A percentile compares a stretch with the other conserved stretches of the same genome.
Evolutionary conservation across 371 early-diverging fungal genomes (phyloP).

Genomic region (Rhizopus delemar): DNA sequence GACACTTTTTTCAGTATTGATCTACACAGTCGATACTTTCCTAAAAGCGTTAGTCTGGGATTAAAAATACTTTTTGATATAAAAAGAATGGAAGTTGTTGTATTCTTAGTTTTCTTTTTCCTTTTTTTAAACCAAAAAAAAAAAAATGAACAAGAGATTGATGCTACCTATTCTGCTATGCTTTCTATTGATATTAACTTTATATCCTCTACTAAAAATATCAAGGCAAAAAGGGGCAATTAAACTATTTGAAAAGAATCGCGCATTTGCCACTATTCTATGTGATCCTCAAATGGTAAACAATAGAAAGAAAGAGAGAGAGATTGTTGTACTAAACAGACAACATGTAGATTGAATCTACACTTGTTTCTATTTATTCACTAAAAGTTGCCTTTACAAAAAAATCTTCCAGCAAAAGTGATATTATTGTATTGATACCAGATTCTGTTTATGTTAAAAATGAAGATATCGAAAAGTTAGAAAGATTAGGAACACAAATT

Average conservation of each 20-base stretch:
- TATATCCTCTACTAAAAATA: constrained; percentile 15
- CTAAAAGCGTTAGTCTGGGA: too few relatives aligned
- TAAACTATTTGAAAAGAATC: constrained; percentile 10
- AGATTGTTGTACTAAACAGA: not conserved
- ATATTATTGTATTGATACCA: constrained; percentile 27
- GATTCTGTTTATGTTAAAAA: constrained; percentile 11
- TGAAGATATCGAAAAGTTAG: constrained; percentile 1
- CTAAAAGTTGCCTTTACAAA: constrained; percentile 18
- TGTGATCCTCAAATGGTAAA: constrained; percentile 19
- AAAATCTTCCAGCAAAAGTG: constrained; percentile 13
- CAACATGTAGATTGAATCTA: constrained; percentile 24
- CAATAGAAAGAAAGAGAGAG: not conserved
- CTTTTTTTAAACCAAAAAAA: not conserved
- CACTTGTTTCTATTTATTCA: constrained; percentile 30
- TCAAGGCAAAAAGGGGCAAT: not conserved
- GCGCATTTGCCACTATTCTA: constrained; percentile 25
- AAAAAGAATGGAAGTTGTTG: too few relatives aligned
- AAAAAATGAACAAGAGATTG: constrained; percentile 23
- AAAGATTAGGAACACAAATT: constrained; percentile 17
- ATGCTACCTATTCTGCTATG: constrained; percentile 6
- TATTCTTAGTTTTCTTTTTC: not conserved
- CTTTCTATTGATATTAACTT: constrained; percentile 16
- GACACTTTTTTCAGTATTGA: too few relatives aligned
- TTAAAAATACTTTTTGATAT: too few relatives aligned
- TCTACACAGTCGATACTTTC: too few relatives aligned